phyloP scores from a whole-genome alignment of 139 green algal species.

The Chlamydomonas schloesseri region DNA sequence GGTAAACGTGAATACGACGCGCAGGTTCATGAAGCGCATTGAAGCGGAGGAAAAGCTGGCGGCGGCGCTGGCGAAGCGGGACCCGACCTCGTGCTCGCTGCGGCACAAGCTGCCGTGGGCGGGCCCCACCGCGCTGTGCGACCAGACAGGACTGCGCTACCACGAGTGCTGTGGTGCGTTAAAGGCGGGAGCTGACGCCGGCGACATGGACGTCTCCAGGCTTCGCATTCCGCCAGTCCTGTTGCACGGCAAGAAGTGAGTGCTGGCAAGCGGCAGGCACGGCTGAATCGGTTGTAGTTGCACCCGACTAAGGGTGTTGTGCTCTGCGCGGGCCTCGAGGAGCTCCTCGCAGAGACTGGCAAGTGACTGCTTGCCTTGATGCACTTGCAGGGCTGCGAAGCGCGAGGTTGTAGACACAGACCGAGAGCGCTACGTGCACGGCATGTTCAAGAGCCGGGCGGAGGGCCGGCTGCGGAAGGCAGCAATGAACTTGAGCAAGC shows the following conservation, averaged over 20 bases:
- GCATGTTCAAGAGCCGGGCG: background rate
- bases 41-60: constrained; percentile 34
- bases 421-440: background rate
- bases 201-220: background rate
- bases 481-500: background rate
- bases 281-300: too few species aligned
- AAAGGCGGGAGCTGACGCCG: background rate
- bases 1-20: too few species aligned
- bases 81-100: constrained; percentile 41
- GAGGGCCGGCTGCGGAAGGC: background rate
- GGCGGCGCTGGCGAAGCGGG: constrained; percentile 29
- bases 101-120: constrained; percentile 32
- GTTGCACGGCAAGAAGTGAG: background rate
- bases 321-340: too few species aligned
- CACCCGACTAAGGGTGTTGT: too few species aligned
- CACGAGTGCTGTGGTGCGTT: constrained; percentile 42
- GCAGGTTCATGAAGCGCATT: constrained; percentile 41
- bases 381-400: background rate
- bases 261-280: too few species aligned
- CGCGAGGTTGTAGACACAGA: background rate
- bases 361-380: too few species aligned
- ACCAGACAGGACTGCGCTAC: constrained; percentile 42
- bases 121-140: constrained; percentile 31
- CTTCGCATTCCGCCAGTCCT: background rate
- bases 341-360: too few species aligned